Percentiles rank a stretch among this genome's conserved stretches.
Evolutionary conservation across 129 eudicot species (phyloP).

Genomic region (Silybum marianum): DNA sequence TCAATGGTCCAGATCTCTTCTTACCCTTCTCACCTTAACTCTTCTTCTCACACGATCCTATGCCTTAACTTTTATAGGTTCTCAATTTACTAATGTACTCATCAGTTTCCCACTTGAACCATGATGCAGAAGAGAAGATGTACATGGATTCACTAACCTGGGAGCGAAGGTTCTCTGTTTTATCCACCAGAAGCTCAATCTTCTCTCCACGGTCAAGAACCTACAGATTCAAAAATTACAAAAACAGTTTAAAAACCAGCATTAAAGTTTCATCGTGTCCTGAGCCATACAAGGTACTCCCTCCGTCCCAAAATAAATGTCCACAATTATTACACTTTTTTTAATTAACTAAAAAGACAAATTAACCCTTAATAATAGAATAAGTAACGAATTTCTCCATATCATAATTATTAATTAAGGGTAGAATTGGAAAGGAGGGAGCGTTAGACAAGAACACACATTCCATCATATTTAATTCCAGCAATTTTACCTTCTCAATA

Average conservation of each 20-base stretch:
- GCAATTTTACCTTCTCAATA: slow-evolving; percentile 66
- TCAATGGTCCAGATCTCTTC: too few relatives aligned
- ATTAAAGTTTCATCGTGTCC: background rate
- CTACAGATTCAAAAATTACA: slow-evolving; percentile 34
- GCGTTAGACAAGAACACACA: background rate
- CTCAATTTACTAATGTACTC: background rate
- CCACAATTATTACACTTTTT: background rate
- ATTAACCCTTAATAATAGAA: background rate
- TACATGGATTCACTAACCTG: slow-evolving; percentile 51
- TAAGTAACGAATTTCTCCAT: background rate
- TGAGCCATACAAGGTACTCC: background rate
- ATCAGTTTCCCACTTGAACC: slow-evolving; percentile 1
- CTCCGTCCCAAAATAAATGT: background rate
- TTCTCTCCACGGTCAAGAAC: slow-evolving; percentile 96
- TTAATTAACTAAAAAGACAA: background rate
- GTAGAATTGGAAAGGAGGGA: background rate
- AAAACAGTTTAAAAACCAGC: background rate
- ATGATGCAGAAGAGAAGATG: background rate
- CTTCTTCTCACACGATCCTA: too few relatives aligned
- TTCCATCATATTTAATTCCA: background rate
- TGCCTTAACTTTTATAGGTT: background rate
- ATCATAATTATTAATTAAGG: background rate
- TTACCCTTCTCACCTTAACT: too few relatives aligned
- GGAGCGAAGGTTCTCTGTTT: slow-evolving; percentile 81
- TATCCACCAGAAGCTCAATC: slow-evolving; percentile 84